Evolutionary conservation across 2,329 filamentous ascomycete genomes (phyloP).

Genomic region (Macrophomina pseudophaseolina): DNA sequence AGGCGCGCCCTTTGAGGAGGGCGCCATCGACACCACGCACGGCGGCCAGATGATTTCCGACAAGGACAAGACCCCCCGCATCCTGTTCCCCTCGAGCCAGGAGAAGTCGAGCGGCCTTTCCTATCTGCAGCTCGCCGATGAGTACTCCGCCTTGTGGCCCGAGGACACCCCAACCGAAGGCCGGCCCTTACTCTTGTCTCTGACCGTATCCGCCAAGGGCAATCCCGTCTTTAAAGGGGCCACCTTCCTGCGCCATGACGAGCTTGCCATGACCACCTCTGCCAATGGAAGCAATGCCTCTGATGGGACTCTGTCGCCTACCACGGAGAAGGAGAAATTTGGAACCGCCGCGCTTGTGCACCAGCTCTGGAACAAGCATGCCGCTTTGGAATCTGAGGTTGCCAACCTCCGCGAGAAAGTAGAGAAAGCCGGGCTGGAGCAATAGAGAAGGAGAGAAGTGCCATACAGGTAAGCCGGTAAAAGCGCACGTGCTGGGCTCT

Average conservation of each 20-base stretch:
- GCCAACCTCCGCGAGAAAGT: background rate
- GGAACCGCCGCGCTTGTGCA: constrained; percentile 5
- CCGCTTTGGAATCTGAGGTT: constrained; percentile 11
- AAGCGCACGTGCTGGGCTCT: no score
- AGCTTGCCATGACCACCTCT: background rate
- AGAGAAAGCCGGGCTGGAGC: background rate
- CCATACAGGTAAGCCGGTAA: background rate
- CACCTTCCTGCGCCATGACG: constrained; percentile 13
- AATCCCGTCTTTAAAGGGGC: constrained; percentile 18
- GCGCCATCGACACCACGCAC: constrained; percentile 9
- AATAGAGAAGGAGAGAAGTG: background rate
- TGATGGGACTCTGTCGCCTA: background rate
- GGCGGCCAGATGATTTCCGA: constrained; percentile 9
- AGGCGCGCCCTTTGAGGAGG: constrained; percentile 16
- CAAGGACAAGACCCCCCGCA: background rate
- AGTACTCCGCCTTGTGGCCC: constrained; percentile 19
- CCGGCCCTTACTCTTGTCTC: constrained; percentile 13
- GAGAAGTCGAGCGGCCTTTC: constrained; percentile 10
- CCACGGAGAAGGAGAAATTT: constrained; percentile 12
- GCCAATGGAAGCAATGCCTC: background rate
- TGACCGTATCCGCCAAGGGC: constrained; percentile 1
- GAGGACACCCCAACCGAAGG: constrained; percentile 13
- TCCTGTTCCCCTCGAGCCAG: constrained; percentile 17
- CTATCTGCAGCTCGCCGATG: constrained; percentile 14
- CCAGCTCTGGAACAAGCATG: constrained; percentile 20